These are phyloP conservation scores for Fraxinus xanthoxyloides DNA, from an alignment of 305 asterid genomes.

Conservation along the genomic window DNA sequence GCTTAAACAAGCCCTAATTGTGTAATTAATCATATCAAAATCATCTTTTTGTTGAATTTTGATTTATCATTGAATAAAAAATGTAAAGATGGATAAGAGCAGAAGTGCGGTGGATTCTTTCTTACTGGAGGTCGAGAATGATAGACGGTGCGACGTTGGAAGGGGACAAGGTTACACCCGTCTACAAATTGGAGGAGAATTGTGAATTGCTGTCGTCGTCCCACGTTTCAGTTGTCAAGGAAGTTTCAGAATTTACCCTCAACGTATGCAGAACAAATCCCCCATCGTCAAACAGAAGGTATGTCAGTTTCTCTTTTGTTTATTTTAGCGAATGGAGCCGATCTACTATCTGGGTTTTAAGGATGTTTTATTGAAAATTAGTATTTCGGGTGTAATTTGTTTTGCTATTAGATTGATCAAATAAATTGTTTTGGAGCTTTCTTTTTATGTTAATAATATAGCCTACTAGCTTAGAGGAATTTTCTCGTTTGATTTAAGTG, in stretches of 20 bases:
- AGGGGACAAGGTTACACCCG: slow-evolving; percentile 93
- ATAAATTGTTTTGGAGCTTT: too few relatives aligned
- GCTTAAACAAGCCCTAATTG: too few relatives aligned
- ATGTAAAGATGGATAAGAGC: slow-evolving; percentile 74
- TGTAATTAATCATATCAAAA: too few relatives aligned
- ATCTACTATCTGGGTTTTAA: neutral
- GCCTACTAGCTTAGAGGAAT: neutral
- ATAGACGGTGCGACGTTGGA: slow-evolving; percentile 85
- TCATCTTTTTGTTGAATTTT: too few relatives aligned
- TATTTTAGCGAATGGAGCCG: neutral
- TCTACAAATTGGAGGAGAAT: slow-evolving; percentile 87
- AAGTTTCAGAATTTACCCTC: slow-evolving; percentile 78
- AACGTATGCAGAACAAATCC: slow-evolving; percentile 89
- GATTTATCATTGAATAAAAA: neutral
- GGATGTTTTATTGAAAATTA: too few relatives aligned
- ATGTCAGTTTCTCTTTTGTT: neutral
- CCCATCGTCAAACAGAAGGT: slow-evolving; percentile 88
- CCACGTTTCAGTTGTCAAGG: slow-evolving; percentile 72
- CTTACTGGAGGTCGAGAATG: slow-evolving; percentile 87
- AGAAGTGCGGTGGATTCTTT: slow-evolving; percentile 92
- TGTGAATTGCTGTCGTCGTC: slow-evolving; percentile 81
- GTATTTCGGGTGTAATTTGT: too few relatives aligned
- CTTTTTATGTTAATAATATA: too few relatives aligned
- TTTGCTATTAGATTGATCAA: neutral
- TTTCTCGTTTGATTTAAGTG: neutral